A percentile compares a stretch with the other conserved stretches of the same genome.
These are phyloP conservation scores for Mortierella sp. DNA, from an alignment of 371 early-diverging fungal genomes.

Conservation along the genomic window DNA sequence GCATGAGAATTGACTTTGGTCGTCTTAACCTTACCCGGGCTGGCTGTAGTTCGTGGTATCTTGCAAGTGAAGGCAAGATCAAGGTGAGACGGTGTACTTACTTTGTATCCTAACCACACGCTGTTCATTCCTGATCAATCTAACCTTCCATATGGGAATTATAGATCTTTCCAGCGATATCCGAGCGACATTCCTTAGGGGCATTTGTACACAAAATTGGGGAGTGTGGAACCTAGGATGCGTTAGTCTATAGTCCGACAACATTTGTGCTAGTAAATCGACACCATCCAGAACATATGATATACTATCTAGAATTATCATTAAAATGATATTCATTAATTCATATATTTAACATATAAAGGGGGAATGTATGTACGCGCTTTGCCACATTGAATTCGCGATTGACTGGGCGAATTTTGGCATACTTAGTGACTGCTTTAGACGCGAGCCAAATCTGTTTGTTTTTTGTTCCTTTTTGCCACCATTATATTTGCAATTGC, in stretches of 20 bases:
- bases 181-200: conserved; percentile 17
- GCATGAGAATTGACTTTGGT: conserved; percentile 47
- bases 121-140: not conserved
- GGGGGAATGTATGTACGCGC: no score
- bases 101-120: no score
- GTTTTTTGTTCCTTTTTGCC: not conserved
- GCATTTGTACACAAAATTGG: conserved; percentile 25
- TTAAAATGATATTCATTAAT: no score
- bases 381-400: not conserved
- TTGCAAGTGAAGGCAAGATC: conserved; percentile 51
- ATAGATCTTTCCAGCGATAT: conserved; percentile 34
- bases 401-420: not conserved
- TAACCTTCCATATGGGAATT: not conserved
- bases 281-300: no score
- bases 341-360: no score
- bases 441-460: not conserved
- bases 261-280: no score
- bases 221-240: conserved; percentile 18
- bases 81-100: conserved; percentile 21
- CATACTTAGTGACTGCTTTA: not conserved
- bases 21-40: conserved; percentile 37
- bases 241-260: no score
- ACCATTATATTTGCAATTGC: not conserved
- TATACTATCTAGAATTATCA: no score
- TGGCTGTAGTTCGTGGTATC: conserved; percentile 47